Evolutionary conservation across 805 yeast genomes (phyloP).

Genomic region (Metschnikowia colocasiae): DNA sequence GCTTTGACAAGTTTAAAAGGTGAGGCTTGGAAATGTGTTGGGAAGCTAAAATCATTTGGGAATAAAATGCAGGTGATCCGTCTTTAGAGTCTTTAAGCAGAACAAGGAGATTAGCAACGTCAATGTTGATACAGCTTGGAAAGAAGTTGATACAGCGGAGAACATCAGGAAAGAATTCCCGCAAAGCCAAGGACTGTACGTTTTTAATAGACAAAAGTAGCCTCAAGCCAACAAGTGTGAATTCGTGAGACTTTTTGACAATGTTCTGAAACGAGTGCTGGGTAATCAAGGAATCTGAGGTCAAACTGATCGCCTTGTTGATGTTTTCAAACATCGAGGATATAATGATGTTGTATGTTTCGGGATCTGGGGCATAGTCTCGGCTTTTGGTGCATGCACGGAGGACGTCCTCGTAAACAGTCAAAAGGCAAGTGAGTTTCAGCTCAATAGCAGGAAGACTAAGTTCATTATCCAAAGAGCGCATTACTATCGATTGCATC

Average conservation of each 20-base stretch:
- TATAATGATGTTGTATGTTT: slow-evolving; percentile 51
- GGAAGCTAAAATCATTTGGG: slow-evolving; percentile 32
- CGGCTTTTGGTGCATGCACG: slow-evolving; percentile 11
- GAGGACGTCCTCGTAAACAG: slow-evolving; percentile 65
- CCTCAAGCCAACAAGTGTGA: slow-evolving; percentile 43
- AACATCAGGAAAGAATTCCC: slow-evolving; percentile 32
- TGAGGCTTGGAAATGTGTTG: slow-evolving; percentile 20
- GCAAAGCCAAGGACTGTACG: slow-evolving; percentile 30
- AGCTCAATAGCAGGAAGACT: slow-evolving; percentile 46
- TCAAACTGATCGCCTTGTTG: slow-evolving; percentile 32
- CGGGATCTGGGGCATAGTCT: slow-evolving; percentile 49
- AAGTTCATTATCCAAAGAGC: slow-evolving; percentile 40
- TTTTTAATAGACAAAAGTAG: slow-evolving; percentile 45
- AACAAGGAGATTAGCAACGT: slow-evolving; percentile 18
- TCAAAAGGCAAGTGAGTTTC: slow-evolving; percentile 57
- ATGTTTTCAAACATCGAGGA: slow-evolving; percentile 49
- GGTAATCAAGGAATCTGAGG: slow-evolving; percentile 45
- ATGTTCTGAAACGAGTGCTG: slow-evolving; percentile 45
- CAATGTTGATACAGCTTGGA: slow-evolving; percentile 27
- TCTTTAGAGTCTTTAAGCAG: slow-evolving; percentile 26
- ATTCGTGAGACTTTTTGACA: slow-evolving; percentile 40
- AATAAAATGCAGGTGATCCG: slow-evolving; percentile 33
- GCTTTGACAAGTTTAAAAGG: slow-evolving; percentile 15
- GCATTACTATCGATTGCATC: slow-evolving; percentile 47
- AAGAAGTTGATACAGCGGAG: slow-evolving; percentile 27